These are phyloP conservation scores for Madurella fahalii DNA, from an alignment of 2,329 filamentous ascomycete species.

Conservation along the genomic window DNA sequence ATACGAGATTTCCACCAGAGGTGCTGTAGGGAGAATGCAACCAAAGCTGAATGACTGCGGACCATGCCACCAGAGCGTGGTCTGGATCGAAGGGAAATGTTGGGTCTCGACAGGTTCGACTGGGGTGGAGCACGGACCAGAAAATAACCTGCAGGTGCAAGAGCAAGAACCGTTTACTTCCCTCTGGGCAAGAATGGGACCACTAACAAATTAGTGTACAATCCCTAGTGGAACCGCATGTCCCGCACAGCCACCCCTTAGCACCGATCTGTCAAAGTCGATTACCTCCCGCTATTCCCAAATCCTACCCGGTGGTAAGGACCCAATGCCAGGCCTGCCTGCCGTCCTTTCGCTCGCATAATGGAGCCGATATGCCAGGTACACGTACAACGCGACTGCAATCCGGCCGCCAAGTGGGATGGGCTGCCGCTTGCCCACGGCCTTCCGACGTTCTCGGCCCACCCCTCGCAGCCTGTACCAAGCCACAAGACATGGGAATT, in stretches of 20 bases:
- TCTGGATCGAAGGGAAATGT: slow-evolving; percentile 3
- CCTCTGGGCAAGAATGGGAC: no score
- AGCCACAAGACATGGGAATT: no score
- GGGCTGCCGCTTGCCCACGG: not conserved
- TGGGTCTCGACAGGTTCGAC: not conserved
- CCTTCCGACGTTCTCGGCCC: not conserved
- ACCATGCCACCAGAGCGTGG: not conserved
- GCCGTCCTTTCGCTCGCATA: not conserved
- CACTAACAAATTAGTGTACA: no score
- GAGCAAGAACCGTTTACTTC: no score
- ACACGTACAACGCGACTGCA: not conserved
- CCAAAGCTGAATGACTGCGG: not conserved
- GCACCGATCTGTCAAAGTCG: no score
- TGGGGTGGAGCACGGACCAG: no score
- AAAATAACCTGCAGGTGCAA: no score
- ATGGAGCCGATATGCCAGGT: not conserved
- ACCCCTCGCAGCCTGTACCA: not conserved
- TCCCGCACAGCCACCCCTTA: slow-evolving; percentile 1
- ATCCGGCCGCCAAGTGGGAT: not conserved
- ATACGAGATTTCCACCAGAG: not conserved
- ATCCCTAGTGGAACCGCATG: not conserved
- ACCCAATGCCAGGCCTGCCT: not conserved
- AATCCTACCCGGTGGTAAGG: not conserved
- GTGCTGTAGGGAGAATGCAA: not conserved
- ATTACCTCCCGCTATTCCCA: no score